Conservation (phyloP, 371 early-diverging fungal genomes). For the Mucor plumbeus region DNA sequence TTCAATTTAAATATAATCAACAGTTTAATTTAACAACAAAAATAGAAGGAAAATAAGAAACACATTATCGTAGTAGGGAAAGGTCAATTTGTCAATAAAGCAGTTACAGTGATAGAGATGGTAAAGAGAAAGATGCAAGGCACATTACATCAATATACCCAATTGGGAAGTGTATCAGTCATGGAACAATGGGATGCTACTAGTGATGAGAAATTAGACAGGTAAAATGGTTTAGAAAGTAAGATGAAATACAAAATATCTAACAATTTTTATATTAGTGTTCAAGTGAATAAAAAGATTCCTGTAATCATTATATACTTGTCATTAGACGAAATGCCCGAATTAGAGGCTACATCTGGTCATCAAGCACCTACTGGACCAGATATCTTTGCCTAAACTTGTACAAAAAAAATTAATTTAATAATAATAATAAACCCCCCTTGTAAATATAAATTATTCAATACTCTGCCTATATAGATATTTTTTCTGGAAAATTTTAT, state of each 20-base stretch:
- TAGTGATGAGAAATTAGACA: conserved; percentile 43
- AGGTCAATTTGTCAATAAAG: conserved; percentile 63
- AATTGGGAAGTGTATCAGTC: conserved; percentile 58
- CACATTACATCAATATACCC: conserved; percentile 64
- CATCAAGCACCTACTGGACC: conserved; percentile 48
- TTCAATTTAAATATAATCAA: background rate
- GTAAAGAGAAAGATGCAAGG: conserved; percentile 65
- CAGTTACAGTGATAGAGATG: conserved; percentile 72
- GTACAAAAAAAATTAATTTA: no score
- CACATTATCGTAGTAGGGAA: conserved; percentile 47
- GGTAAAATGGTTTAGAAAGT: conserved; percentile 18
- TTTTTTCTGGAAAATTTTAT: no score
- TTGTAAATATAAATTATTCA: conserved; percentile 10
- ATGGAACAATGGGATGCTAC: conserved; percentile 63
- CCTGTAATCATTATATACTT: conserved; percentile 52
- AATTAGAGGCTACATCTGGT: conserved; percentile 41
- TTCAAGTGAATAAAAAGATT: conserved; percentile 42
- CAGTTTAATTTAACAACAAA: no score
- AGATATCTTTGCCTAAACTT: conserved; percentile 30
- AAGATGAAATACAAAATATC: background rate
- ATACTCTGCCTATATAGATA: no score
- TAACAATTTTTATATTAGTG: conserved; percentile 20
- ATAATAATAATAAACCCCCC: background rate
- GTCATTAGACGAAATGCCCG: conserved; percentile 38
- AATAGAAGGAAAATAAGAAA: conserved; percentile 26